Evolutionary conservation across 2,329 filamentous ascomycete genomes (phyloP).

Genomic region (Aspergillus thermomutatus): DNA sequence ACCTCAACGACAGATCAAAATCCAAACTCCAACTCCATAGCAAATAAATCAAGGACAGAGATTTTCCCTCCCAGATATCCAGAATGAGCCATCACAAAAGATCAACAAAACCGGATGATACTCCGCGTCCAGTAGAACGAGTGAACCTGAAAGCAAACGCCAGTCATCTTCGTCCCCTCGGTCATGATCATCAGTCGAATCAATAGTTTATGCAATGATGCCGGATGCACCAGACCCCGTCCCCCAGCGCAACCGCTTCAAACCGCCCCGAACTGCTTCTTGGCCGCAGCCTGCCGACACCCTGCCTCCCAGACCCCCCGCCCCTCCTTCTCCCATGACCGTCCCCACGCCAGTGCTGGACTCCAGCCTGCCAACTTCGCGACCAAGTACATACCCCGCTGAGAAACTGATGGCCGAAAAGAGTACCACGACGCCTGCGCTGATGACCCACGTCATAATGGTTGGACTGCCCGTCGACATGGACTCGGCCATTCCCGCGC

Average conservation of each 20-base stretch:
- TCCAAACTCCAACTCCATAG: neutral
- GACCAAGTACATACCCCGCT: slow-evolving; percentile 61
- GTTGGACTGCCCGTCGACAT: slow-evolving; percentile 51
- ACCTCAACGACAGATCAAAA: neutral
- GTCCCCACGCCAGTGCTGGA: slow-evolving; percentile 29
- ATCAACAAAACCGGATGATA: no score
- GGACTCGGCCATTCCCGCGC: slow-evolving; percentile 27
- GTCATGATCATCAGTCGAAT: neutral
- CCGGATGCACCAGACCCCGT: slow-evolving; percentile 35
- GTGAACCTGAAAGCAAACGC: neutral
- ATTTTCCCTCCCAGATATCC: neutral
- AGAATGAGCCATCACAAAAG: neutral
- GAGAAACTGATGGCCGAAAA: slow-evolving; percentile 64
- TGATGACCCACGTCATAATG: slow-evolving; percentile 63
- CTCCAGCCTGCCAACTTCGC: slow-evolving; percentile 56
- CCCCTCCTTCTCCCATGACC: slow-evolving; percentile 22
- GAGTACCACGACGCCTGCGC: slow-evolving; percentile 62
- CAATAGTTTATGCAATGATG: slow-evolving; percentile 29
- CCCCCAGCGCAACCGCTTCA: slow-evolving; percentile 44
- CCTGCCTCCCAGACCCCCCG: slow-evolving; percentile 24
- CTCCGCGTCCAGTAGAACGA: neutral
- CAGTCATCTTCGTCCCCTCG: neutral
- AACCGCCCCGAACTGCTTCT: slow-evolving; percentile 43
- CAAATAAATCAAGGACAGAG: neutral
- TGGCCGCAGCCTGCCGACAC: slow-evolving; percentile 41